phyloP scores from a whole-genome alignment of 1,139 yeast species.

The Hansenula lynferdii region DNA sequence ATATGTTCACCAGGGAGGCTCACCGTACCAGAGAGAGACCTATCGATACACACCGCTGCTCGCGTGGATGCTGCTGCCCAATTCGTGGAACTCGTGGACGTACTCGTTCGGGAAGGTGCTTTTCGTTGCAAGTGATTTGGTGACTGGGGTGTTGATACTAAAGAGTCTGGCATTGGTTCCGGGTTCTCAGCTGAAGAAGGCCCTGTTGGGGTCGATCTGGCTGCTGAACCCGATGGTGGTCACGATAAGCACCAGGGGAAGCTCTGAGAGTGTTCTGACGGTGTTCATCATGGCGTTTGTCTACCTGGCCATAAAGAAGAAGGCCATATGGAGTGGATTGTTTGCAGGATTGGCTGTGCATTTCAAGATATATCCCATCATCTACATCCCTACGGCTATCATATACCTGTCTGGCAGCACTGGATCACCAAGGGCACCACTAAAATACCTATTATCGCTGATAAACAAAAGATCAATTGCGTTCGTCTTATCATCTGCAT shows the following conservation, averaged over 20 bases:
- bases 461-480: constrained; percentile 31
- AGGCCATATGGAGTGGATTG: constrained; percentile 50
- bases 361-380: constrained; percentile 87
- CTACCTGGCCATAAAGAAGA: constrained; percentile 34
- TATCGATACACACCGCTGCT: constrained; percentile 89
- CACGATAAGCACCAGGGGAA: constrained; percentile 90
- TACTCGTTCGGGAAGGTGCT: constrained; percentile 75
- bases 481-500: constrained; percentile 36
- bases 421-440: background rate
- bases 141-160: constrained; percentile 70
- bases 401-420: constrained; percentile 10
- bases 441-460: constrained; percentile 10
- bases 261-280: constrained; percentile 85
- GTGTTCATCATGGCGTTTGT: constrained; percentile 66
- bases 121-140: constrained; percentile 71
- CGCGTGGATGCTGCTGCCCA: constrained; percentile 77
- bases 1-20: constrained; percentile 54
- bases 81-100: constrained; percentile 22
- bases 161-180: constrained; percentile 33
- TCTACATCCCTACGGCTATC: constrained; percentile 39
- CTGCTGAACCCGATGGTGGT: constrained; percentile 92
- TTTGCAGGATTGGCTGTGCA: constrained; percentile 78
- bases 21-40: constrained; percentile 84
- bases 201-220: constrained; percentile 63
- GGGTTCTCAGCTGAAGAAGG: constrained; percentile 28